phyloP scores from a whole-genome alignment of 148 eudicot species.

The Oxyria digyna region DNA sequence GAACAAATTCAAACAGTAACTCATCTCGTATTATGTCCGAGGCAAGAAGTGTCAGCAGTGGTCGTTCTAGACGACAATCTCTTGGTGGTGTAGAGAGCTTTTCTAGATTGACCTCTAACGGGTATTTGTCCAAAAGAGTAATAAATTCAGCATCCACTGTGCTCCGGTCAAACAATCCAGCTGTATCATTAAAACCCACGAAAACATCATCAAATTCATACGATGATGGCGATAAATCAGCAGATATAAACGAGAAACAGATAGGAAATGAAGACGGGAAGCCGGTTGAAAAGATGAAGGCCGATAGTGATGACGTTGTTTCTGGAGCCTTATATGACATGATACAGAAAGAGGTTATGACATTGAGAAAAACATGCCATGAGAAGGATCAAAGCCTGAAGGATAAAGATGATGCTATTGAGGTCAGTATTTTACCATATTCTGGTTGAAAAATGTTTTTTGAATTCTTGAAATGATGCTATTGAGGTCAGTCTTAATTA shows the following conservation, averaged over 20 bases:
- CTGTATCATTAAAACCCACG: slow-evolving; percentile 28
- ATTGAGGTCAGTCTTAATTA: too few species aligned
- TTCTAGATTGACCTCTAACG: slow-evolving; percentile 50
- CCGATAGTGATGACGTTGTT: slow-evolving; percentile 50
- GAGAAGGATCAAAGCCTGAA: slow-evolving; percentile 81
- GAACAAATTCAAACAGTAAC: slow-evolving; percentile 27
- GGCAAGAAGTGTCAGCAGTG: slow-evolving; percentile 46
- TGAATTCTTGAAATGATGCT: too few species aligned
- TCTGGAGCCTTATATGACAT: slow-evolving; percentile 84
- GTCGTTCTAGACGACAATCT: slow-evolving; percentile 59
- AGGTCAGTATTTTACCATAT: too few species aligned
- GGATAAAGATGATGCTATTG: slow-evolving; percentile 78
- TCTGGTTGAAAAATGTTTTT: too few species aligned
- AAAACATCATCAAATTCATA: slow-evolving; percentile 38
- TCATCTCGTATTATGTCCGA: slow-evolving; percentile 31
- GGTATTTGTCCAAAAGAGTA: slow-evolving; percentile 37
- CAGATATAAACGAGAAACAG: slow-evolving; percentile 12
- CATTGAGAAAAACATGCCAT: slow-evolving; percentile 60
- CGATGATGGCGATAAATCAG: slow-evolving; percentile 33
- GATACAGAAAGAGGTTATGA: slow-evolving; percentile 82
- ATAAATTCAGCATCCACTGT: slow-evolving; percentile 30
- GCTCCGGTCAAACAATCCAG: slow-evolving; percentile 22
- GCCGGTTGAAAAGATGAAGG: slow-evolving; percentile 19
- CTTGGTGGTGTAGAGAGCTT: slow-evolving; percentile 61
- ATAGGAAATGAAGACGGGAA: slow-evolving; percentile 27